These are phyloP conservation scores for Perkinsus marinus DNA, from an alignment of 169 alveolate species.

Conservation along the genomic window DNA sequence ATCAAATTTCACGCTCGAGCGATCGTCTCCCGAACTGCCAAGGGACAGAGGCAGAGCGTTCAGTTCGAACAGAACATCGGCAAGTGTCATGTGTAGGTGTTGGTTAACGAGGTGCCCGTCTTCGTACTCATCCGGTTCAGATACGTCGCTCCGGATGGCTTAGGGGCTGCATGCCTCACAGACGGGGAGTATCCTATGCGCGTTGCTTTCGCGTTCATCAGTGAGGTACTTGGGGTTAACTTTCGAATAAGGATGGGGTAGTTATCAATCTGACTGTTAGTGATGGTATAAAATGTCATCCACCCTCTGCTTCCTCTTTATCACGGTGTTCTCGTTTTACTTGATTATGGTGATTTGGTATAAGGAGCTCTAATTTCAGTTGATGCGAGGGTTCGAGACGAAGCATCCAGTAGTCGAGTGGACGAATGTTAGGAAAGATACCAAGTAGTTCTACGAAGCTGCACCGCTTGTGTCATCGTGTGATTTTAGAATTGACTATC, in stretches of 20 bases:
- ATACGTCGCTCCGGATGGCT: slow-evolving; percentile 32
- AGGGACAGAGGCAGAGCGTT: slow-evolving; percentile 65
- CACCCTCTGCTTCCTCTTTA: too few species aligned
- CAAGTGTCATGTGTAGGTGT: slow-evolving; percentile 35
- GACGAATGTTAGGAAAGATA: not conserved
- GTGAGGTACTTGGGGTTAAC: slow-evolving; percentile 22
- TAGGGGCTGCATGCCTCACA: slow-evolving; percentile 40
- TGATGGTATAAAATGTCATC: too few species aligned
- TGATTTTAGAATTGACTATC: slow-evolving; percentile 5
- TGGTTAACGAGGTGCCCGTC: not conserved
- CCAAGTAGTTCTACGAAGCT: not conserved
- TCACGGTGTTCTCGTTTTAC: too few species aligned
- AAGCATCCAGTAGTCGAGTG: not conserved
- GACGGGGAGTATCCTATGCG: slow-evolving; percentile 55
- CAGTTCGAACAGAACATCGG: slow-evolving; percentile 63
- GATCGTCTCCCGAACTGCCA: slow-evolving; percentile 58
- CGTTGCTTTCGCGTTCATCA: slow-evolving; percentile 53
- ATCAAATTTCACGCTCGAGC: slow-evolving; percentile 50
- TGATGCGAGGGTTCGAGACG: not conserved
- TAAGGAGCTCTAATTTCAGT: not conserved
- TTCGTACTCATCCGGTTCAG: slow-evolving; percentile 2
- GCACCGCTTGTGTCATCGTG: not conserved
- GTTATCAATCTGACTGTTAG: too few species aligned
- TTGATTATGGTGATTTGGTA: too few species aligned
- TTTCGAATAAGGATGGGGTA: too few species aligned